These are phyloP conservation scores for Colletotrichum ledebouriae DNA, from an alignment of 2,329 filamentous ascomycete species.

Conservation along the genomic window DNA sequence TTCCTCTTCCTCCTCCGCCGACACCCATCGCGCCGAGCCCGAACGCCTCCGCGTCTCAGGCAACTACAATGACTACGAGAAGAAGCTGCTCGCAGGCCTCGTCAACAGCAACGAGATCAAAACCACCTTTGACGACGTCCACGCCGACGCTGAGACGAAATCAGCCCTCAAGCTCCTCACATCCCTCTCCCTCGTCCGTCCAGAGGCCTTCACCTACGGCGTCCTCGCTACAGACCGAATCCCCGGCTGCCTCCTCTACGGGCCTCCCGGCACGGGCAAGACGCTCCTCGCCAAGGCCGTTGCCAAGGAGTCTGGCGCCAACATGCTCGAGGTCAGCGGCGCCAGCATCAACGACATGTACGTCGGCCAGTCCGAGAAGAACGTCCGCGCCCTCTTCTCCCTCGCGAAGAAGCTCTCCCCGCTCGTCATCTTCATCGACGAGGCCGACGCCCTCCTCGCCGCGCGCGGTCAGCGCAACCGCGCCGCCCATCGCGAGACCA, in stretches of 20 bases:
- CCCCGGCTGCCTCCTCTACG: conserved; percentile 88
- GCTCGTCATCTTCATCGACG: conserved; percentile 96
- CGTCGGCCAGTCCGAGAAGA: conserved; percentile 96
- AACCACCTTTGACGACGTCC: conserved; percentile 89
- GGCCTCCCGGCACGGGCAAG: conserved; percentile 85
- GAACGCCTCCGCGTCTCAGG: conserved; percentile 40
- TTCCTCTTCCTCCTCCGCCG: conserved; percentile 38
- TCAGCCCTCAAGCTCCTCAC: conserved; percentile 91
- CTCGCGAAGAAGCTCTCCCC: conserved; percentile 92
- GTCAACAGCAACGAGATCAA: conserved; percentile 85
- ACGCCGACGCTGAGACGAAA: conserved; percentile 84
- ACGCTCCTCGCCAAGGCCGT: conserved; percentile 78
- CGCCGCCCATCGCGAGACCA: conserved; percentile 84
- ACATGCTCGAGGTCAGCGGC: conserved; percentile 88
- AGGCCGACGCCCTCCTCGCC: conserved; percentile 93
- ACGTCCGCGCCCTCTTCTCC: conserved; percentile 90
- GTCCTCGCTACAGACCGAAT: conserved; percentile 93
- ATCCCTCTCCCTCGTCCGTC: conserved; percentile 85
- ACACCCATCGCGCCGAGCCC: conserved; percentile 36
- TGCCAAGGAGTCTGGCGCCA: conserved; percentile 76
- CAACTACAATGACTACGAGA: conserved; percentile 82
- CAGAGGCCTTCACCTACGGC: conserved; percentile 96
- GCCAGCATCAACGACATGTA: conserved; percentile 97
- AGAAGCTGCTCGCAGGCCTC: conserved; percentile 83
- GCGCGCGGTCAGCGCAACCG: conserved; percentile 78